Evolutionary conservation across 106 monocot species (phyloP), one percentile per base, ranked within the genome.

Genomic region (Dioscorea alata): DNA sequence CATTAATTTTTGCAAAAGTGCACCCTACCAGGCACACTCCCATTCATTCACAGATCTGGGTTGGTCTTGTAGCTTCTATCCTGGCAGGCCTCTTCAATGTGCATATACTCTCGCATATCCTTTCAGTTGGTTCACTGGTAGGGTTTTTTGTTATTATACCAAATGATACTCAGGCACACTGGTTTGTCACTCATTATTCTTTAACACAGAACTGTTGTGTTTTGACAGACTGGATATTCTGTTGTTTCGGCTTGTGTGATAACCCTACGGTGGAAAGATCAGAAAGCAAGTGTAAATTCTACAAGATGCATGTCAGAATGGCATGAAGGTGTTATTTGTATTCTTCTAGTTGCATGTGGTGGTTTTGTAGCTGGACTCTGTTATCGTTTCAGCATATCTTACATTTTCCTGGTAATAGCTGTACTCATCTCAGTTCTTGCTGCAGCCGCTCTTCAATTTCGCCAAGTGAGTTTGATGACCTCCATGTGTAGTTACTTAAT

Each of bases 211-310:
- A 56, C 42, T 10, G 42, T 42, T n/a, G 33, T 63, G 34, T 57
- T 53, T 12, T 63, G 35, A 16, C 79, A 97, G 97, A 97, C 97
- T 63, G 97, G 92, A 13, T 97, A 97, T 82, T 97, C 97, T 62
- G 97, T 97, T 81, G 97, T 97, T 67, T 86, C 92, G 23, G 97
- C 89, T 48, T 92, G 97, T 87, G 85, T 99, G 22, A 68, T 99
- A 73, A 77, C 85, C 42, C 78, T 92, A 15, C 84, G 92, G 9
- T 92, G 92, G 92, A 99, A 85, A 62, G 96, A 89, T 59, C 75
- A 81, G 31, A 16, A 69, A 32, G 17, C 67, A 21, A 66, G 69
- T 64, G 75, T 75, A 73, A 35, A 51, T 67, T 81, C 78, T 64
- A 25, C 52, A 28, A 81, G 65, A 13, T 57, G 61, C 31, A 35